phyloP scores from a whole-genome alignment of 306 rosid genomes.

The Urtica urens region DNA sequence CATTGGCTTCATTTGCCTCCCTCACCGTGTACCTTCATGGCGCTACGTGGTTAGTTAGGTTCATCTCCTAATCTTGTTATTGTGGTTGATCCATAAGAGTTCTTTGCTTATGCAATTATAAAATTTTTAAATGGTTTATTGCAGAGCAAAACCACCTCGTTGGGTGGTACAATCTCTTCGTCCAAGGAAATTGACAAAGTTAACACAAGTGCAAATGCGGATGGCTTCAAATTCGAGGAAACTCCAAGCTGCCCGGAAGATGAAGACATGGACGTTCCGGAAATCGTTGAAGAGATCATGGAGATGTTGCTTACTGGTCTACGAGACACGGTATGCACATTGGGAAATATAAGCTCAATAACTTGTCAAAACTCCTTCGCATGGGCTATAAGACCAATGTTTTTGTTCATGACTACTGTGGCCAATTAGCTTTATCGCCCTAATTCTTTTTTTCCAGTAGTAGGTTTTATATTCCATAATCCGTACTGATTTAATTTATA shows the following conservation, averaged over 20 bases:
- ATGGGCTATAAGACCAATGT: no score
- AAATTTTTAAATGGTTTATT: slow-evolving; percentile 21
- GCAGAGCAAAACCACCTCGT: slow-evolving; percentile 66
- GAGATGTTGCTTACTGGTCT: slow-evolving; percentile 82
- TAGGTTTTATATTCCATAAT: not conserved
- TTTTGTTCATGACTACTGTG: no score
- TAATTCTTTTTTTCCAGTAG: no score
- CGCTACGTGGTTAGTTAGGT: slow-evolving; percentile 61
- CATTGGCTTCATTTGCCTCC: slow-evolving; percentile 73
- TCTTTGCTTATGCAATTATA: slow-evolving; percentile 7
- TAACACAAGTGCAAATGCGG: slow-evolving; percentile 22
- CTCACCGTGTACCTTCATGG: slow-evolving; percentile 73
- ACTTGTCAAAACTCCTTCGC: not conserved
- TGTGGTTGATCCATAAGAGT: not conserved
- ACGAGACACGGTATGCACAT: slow-evolving; percentile 78
- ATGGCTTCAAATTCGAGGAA: slow-evolving; percentile 22
- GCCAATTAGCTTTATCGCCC: no score
- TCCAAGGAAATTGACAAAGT: slow-evolving; percentile 27
- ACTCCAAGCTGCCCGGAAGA: slow-evolving; percentile 35
- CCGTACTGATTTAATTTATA: slow-evolving; percentile 11
- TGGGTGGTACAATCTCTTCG: slow-evolving; percentile 39
- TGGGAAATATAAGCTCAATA: slow-evolving; percentile 22
- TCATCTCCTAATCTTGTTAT: not conserved
- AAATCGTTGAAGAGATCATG: slow-evolving; percentile 85
- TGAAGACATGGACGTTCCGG: slow-evolving; percentile 91